Evolutionary conservation across 1,284 basidiomycete genomes (phyloP), one percentile per base, ranked within the genome.

Genomic region (Phenoliferia sp.): DNA sequence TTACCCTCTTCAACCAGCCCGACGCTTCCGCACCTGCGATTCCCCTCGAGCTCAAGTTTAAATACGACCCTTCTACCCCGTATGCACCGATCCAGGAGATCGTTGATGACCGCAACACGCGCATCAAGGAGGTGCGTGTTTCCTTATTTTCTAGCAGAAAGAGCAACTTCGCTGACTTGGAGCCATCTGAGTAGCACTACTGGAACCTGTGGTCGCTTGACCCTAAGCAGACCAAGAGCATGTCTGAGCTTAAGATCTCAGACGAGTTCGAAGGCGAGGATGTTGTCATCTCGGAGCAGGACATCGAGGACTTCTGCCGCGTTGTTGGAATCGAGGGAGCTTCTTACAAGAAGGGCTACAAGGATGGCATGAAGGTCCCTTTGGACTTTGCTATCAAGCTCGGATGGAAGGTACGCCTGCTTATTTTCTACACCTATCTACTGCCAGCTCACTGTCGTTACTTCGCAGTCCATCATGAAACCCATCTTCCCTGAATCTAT

Each of bases 131-230:
- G 65, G 74, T 76, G 50, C 73, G 70, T 44, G 16, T 29, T 50
- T 26, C 39, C 22, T n/a, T 32, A n/a, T 34, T 26, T 32, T 10
- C 29, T 52, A 5, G n/a, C 31, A 9, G 61, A 22, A 22, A 12
- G 29, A 9, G 32, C 44, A 50, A 28, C 50, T 10, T 19, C 28
- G 44, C 63, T 64, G 57, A 60, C 6, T 10, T 17, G 22, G 94
- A 88, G 88, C 77, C 81, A 96, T 36, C 55, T 19, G 29, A 10
- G 32, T 63, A 75, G 65, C 75, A 77, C 61, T 77, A 97, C 83
- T 98, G 94, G 94, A 88, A 88, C 77, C 81, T 97, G 39, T 97
- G 94, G 94, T 94, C 94, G 78, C 91, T 93, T 57, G 90, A 92
- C 77, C 84, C 62, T 29, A 55, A 54, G 36, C 62, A 70, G 39